These are phyloP conservation scores for Chaetomiaceae sp. DNA, from an alignment of 2,329 filamentous ascomycete genomes.

Conservation along the genomic window DNA sequence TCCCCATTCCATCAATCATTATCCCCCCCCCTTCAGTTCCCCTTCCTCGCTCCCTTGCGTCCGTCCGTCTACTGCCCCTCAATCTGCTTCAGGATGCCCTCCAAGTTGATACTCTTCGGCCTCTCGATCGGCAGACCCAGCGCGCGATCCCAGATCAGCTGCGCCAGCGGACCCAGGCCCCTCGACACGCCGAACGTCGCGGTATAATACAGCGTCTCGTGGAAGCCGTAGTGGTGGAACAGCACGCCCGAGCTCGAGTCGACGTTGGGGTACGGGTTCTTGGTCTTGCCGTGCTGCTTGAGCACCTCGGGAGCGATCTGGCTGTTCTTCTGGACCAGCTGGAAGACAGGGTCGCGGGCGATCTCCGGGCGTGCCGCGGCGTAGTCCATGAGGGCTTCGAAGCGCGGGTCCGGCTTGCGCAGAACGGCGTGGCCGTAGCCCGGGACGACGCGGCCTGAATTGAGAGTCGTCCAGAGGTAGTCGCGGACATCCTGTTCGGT, in stretches of 20 bases:
- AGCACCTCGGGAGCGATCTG: constrained; percentile 87
- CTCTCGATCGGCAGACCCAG: constrained; percentile 93
- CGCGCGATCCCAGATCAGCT: constrained; percentile 94
- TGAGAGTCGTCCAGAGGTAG: constrained; percentile 90
- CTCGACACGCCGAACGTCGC: constrained; percentile 66
- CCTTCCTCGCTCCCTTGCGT: not conserved
- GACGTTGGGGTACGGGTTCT: constrained; percentile 97
- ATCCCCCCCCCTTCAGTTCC: not conserved
- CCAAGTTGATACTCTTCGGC: constrained; percentile 94
- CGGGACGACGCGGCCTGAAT: constrained; percentile 88
- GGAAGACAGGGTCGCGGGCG: constrained; percentile 81
- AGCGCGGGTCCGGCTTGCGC: constrained; percentile 93
- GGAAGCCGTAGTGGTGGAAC: constrained; percentile 98
- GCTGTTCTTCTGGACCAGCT: constrained; percentile 89
- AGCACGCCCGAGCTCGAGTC: constrained; percentile 90
- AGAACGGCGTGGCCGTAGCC: constrained; percentile 95
- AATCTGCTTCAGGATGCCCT: constrained; percentile 71
- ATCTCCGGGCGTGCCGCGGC: constrained; percentile 82
- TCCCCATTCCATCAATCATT: not conserved
- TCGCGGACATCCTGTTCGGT: constrained; percentile 76
- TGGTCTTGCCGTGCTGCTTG: constrained; percentile 94
- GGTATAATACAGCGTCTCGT: constrained; percentile 92
- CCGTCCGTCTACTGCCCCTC: constrained; percentile 38
- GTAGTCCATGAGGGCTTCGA: constrained; percentile 95
- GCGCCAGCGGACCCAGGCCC: constrained; percentile 80